Percentiles rank a stretch among this genome's conserved stretches.
phyloP scores from a whole-genome alignment of 2,329 filamentous ascomycete genomes.

The Beauveria rudraprayagi region DNA sequence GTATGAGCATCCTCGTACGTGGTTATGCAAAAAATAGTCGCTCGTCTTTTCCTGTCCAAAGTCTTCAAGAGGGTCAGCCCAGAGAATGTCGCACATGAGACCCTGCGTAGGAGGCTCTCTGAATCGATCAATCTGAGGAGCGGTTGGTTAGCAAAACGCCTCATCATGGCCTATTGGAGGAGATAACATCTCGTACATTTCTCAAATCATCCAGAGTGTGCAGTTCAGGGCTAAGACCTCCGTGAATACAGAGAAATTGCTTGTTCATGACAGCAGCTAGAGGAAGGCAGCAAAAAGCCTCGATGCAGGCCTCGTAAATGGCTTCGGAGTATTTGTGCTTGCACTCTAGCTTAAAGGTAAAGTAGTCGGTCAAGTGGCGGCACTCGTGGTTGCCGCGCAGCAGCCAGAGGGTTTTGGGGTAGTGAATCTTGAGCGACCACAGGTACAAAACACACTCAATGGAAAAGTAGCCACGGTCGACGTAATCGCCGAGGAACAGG shows the following conservation, averaged over 20 bases:
- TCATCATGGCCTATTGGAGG: background rate
- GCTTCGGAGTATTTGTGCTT: conserved; percentile 98
- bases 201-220: conserved; percentile 93
- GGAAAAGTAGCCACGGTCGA: conserved; percentile 96
- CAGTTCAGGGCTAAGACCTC: conserved; percentile 88
- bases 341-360: conserved; percentile 99
- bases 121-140: conserved; percentile 76
- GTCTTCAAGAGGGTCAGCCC: conserved; percentile 96
- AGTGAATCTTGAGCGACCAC: conserved; percentile 98
- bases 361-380: conserved; percentile 97
- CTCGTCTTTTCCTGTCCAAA: conserved; percentile 98
- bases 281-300: conserved; percentile 91
- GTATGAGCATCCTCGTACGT: conserved; percentile 96
- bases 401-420: conserved; percentile 94
- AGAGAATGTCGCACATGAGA: conserved; percentile 98
- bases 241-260: conserved; percentile 97
- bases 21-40: conserved; percentile 96
- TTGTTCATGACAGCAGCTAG: conserved; percentile 99
- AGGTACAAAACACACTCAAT: conserved; percentile 98
- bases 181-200: conserved; percentile 47
- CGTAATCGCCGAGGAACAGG: conserved; percentile 95
- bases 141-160: conserved; percentile 14
- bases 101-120: conserved; percentile 94
- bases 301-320: conserved; percentile 96
- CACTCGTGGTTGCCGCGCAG: conserved; percentile 98